Evolutionary conservation across 2,329 filamentous ascomycete genomes (phyloP), one percentile per base, ranked within the genome.

Genomic region (Aspergillus hortae): DNA sequence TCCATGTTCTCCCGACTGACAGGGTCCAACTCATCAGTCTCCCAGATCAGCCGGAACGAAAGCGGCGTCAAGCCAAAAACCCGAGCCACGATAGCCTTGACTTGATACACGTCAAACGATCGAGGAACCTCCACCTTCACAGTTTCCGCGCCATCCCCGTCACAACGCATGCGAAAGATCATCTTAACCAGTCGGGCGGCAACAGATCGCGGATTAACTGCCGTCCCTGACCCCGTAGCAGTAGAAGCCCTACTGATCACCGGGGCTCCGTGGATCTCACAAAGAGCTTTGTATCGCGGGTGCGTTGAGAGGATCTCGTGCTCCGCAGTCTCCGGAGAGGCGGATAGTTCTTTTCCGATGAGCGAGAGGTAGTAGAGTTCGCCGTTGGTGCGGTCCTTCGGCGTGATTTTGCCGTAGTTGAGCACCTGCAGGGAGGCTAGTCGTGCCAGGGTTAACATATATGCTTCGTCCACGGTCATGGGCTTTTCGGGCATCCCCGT

Each of bases 281-380:
- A 96, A 27, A 99, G 77, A 55, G 85, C 85, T 0, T 68, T 63
- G 67, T 89, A 97, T 4, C 90, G 80, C 6, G 84, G 86, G 69
- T 97, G 91, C 3, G 75, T 71, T 0, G 67, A 71, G 3, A 88
- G 67, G 0, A 95, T 79, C 1, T 74, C 72, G 1, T 70, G 58
- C 25, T 76, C 71, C 58, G 86, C 80, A 6, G 56, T 56, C 44
- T 61, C 55, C 0, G 69, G 62, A 2, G 56, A 66, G 6, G 66
- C 68, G 21, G 70, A 72, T n/a, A 96, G 76, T 66, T 94, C 89
- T 56, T 85, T 85, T 10, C 82, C 88, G 52, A 96, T 94, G 49
- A 88, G 82, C 0, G 87, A 89, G 10, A 97, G 82, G 68, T 99
- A 99, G 69, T 95, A 99, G 64, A 92, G 86, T 62, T 97, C 94